A percentile compares a stretch with the other conserved stretches of the same genome.
Evolutionary conservation across 768 basidiomycete species (phyloP).

Genomic region (Porpolomopsis calyptriformis): DNA sequence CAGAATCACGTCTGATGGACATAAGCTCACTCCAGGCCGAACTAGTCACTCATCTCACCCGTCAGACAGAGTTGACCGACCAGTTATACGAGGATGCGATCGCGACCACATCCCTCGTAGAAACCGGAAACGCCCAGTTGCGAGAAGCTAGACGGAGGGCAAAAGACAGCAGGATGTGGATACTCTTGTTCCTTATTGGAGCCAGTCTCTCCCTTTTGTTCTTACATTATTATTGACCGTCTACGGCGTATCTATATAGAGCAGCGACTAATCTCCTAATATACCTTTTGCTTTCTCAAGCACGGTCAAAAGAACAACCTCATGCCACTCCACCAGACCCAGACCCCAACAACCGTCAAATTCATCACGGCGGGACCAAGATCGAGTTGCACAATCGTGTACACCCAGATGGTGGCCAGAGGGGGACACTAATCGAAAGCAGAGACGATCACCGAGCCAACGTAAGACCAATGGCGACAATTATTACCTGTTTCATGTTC

Average conservation of each 20-base stretch:
- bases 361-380: conserved; percentile 50
- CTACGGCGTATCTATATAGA: no score
- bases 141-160: conserved; percentile 81
- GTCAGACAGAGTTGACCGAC: conserved; percentile 88
- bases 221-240: conserved; percentile 65
- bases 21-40: conserved; percentile 91
- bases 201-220: conserved; percentile 88
- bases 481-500: conserved; percentile 62
- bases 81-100: conserved; percentile 93
- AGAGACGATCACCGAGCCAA: conserved; percentile 2
- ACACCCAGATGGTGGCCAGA: conserved; percentile 70
- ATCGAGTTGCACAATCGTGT: conserved; percentile 59
- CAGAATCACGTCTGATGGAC: conserved; percentile 84
- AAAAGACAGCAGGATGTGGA: conserved; percentile 79
- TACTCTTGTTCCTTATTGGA: conserved; percentile 85
- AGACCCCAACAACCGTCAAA: conserved; percentile 41
- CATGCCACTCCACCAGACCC: conserved; percentile 53
- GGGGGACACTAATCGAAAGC: conserved; percentile 50
- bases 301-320: conserved; percentile 31
- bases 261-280: no score
- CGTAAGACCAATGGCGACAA: conserved; percentile 5
- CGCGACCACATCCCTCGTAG: conserved; percentile 72
- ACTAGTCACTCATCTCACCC: conserved; percentile 75
- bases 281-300: no score
- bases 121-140: conserved; percentile 84